phyloP scores from a whole-genome alignment of 164 flowering plant genomes.

The Vitis cinerea region DNA sequence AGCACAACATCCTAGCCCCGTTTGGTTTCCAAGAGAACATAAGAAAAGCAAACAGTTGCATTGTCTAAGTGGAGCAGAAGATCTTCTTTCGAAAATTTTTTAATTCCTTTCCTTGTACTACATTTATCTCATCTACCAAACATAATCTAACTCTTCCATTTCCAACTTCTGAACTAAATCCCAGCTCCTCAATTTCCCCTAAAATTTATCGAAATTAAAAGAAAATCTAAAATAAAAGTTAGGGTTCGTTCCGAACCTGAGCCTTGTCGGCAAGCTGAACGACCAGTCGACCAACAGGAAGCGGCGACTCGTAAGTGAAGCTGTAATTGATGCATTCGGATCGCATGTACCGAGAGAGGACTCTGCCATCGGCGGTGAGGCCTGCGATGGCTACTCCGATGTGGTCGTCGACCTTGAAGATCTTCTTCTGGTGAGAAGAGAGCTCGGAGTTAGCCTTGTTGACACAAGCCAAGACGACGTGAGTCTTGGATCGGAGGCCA shows the following conservation, averaged over 20 bases:
- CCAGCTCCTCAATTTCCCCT: no score
- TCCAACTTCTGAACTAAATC: no score
- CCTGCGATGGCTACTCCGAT: slow-evolving; percentile 97
- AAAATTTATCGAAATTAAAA: background rate
- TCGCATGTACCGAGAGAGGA: slow-evolving; percentile 75
- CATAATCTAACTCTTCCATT: no score
- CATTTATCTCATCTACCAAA: no score
- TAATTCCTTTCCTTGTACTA: no score
- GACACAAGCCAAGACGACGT: slow-evolving; percentile 83
- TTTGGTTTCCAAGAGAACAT: no score
- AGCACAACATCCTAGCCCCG: no score
- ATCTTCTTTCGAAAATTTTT: no score
- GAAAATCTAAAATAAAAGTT: background rate
- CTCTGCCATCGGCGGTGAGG: slow-evolving; percentile 95
- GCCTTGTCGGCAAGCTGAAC: slow-evolving; percentile 97
- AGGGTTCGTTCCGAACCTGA: slow-evolving; percentile 50
- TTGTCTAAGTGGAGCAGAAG: no score
- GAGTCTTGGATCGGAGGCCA: slow-evolving; percentile 91
- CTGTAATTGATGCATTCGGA: slow-evolving; percentile 80
- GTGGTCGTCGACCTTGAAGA: slow-evolving; percentile 92
- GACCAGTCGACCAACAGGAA: slow-evolving; percentile 89
- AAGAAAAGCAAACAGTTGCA: no score
- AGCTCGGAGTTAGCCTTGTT: slow-evolving; percentile 90
- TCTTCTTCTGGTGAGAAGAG: slow-evolving; percentile 96
- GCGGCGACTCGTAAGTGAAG: slow-evolving; percentile 80